Base-by-base conservation (phyloP, 768 basidiomycete species). In the Phanerodontia chrysosporium region DNA sequence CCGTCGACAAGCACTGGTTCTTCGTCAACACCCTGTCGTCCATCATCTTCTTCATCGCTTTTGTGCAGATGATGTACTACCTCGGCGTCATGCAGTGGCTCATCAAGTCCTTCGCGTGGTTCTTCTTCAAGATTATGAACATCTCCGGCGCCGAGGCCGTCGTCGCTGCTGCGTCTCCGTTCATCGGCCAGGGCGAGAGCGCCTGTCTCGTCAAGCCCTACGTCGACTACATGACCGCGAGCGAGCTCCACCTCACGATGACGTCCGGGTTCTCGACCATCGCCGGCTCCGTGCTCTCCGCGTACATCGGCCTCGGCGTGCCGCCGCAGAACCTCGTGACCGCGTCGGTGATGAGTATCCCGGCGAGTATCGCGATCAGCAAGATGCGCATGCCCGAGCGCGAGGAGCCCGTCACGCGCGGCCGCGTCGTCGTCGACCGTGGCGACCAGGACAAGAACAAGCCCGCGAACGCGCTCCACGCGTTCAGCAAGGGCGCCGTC, bases 111-210 rank as follows among this genome's bases (percentile, higher is more conserved):
- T 94, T 96, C 67, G 94, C 93, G 2, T 93, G 90, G 91, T 82
- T 95, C 75, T 95, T 96, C 81, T 93, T 91, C 78, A 94, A 92
- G 72, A 74, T 90, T 53, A 82, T 96, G 84, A 86, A 90, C 62
- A 83, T 96, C 32, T 95, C 94, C n/a, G 94, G 95, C 59, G 94
- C 92, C 3, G 94, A 96, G 69, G 93, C 94, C 35, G 89, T 96
- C 58, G 92, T 96, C 45, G 93, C 94, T 28, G 86, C 94, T 51
- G 87, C 92, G 16, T 94, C 92, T 0, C 94, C 94, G n/a, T 96
- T 90, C 82, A 85, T 96, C 63, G 94, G 94, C 22, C 89, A 91
- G 74, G 93, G 90, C 69, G 93, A 95, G 72, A 89, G 86, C 24
- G 92, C 91, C 48, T 92, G 92, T 72, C 76, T 95, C 63, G 90